These are phyloP conservation scores for Bruguiera hainesii DNA, from an alignment of 441 rosid species.

Conservation along the genomic window DNA sequence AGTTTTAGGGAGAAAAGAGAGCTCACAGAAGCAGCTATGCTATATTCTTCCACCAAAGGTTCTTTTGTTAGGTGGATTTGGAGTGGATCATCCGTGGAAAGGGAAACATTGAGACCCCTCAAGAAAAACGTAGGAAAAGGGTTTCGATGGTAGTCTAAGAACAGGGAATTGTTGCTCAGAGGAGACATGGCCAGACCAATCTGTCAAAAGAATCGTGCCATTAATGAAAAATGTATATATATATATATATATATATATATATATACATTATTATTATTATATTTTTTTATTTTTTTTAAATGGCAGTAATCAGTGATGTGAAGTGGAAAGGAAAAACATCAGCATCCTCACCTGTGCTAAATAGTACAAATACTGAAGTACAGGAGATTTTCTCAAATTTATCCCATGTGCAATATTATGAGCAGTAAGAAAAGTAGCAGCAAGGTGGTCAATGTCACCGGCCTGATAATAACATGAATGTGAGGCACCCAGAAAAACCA, in stretches of 20 bases:
- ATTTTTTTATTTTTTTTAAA: too few species aligned
- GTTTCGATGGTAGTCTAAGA: constrained; percentile 92
- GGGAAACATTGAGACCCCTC: constrained; percentile 95
- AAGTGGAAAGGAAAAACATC: background rate
- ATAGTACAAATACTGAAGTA: constrained; percentile 95
- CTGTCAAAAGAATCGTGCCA: constrained; percentile 37
- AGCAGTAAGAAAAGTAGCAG: constrained; percentile 91
- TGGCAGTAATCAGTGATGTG: background rate
- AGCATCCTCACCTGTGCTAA: constrained; percentile 73
- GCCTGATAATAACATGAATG: constrained; percentile 53
- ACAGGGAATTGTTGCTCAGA: constrained; percentile 96
- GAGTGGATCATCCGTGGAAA: constrained; percentile 98
- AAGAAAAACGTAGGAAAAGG: constrained; percentile 91
- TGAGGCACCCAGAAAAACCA: constrained; percentile 16
- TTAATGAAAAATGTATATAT: constrained; percentile 12
- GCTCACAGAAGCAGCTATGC: constrained; percentile 99
- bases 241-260: too few species aligned
- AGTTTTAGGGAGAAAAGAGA: constrained; percentile 15
- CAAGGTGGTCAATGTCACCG: constrained; percentile 98
- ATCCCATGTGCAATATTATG: constrained; percentile 98
- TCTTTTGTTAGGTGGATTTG: constrained; percentile 98
- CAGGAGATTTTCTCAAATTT: constrained; percentile 97
- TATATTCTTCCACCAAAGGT: constrained; percentile 96
- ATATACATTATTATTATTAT: too few species aligned
- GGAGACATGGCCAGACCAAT: constrained; percentile 99